A percentile compares a stretch with the other conserved stretches of the same genome.
These are phyloP conservation scores for Notholithocarpus densiflorus DNA, from an alignment of 306 rosid genomes.

Conservation along the genomic window DNA sequence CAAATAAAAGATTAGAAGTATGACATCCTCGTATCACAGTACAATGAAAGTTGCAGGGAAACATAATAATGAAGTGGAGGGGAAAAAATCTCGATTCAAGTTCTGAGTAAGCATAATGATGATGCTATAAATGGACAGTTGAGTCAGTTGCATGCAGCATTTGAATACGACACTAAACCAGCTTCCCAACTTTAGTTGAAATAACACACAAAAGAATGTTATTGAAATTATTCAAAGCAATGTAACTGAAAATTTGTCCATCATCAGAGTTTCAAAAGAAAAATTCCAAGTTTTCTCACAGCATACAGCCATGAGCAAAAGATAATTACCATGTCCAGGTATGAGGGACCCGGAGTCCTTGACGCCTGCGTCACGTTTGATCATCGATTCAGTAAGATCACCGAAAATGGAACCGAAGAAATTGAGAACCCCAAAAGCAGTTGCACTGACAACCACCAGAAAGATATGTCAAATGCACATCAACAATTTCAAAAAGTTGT, in stretches of 20 bases:
- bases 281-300: constrained; percentile 3
- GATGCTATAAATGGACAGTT: background rate
- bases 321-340: constrained; percentile 91
- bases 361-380: constrained; percentile 96
- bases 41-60: background rate
- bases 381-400: constrained; percentile 98
- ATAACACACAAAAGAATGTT: background rate
- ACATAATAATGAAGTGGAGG: background rate
- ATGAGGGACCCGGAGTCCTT: constrained; percentile 96
- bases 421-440: constrained; percentile 77
- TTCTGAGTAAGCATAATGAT: background rate
- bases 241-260: background rate
- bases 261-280: constrained; percentile 6
- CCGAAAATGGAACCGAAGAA: constrained; percentile 89
- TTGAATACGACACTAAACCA: background rate
- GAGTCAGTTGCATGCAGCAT: background rate
- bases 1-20: background rate
- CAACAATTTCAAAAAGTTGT: background rate
- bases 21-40: background rate
- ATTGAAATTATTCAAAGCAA: background rate
- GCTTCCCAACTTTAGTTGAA: background rate
- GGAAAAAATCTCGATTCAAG: background rate
- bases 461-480: constrained; percentile 6
- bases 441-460: constrained; percentile 46
- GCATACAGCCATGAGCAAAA: constrained; percentile 8